A percentile compares a stretch with the other conserved stretches of the same genome.
Evolutionary conservation across 2,329 filamentous ascomycete genomes (phyloP).

Genomic region (Aspergillus amoenus): DNA sequence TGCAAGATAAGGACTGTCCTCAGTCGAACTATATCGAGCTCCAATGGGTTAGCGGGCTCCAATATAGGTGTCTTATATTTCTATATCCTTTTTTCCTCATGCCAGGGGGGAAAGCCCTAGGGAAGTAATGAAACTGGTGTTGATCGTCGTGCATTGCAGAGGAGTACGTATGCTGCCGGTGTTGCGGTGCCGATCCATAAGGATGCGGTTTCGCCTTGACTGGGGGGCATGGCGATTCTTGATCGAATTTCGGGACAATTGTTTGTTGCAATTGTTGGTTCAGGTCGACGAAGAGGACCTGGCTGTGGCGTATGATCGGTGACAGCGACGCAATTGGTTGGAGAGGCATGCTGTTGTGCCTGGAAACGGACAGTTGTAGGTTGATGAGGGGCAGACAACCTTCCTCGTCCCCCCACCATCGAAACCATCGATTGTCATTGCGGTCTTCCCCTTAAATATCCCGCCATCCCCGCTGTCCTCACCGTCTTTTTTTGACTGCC

Average conservation of each 20-base stretch:
- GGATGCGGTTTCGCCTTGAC: not conserved
- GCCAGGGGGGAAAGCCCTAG: not conserved
- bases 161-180: slow-evolving; percentile 6
- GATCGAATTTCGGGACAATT: not conserved
- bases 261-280: not conserved
- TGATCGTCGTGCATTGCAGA: slow-evolving; percentile 4
- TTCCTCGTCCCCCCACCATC: slow-evolving; percentile 6
- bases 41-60: not conserved
- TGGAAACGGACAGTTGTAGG: too few species aligned
- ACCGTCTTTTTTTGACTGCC: slow-evolving; percentile 11
- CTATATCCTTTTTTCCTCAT: not conserved
- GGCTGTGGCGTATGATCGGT: not conserved
- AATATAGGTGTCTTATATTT: not conserved
- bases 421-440: not conserved
- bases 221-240: not conserved
- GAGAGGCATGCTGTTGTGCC: not conserved
- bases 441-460: slow-evolving; percentile 16
- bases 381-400: not conserved
- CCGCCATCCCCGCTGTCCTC: slow-evolving; percentile 11
- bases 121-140: slow-evolving; percentile 1
- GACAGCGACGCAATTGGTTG: not conserved
- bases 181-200: not conserved
- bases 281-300: not conserved
- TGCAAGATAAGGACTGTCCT: not conserved
- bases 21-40: not conserved